phyloP scores from a whole-genome alignment of 208 protist species.

The Trypanosoma melophagium region DNA sequence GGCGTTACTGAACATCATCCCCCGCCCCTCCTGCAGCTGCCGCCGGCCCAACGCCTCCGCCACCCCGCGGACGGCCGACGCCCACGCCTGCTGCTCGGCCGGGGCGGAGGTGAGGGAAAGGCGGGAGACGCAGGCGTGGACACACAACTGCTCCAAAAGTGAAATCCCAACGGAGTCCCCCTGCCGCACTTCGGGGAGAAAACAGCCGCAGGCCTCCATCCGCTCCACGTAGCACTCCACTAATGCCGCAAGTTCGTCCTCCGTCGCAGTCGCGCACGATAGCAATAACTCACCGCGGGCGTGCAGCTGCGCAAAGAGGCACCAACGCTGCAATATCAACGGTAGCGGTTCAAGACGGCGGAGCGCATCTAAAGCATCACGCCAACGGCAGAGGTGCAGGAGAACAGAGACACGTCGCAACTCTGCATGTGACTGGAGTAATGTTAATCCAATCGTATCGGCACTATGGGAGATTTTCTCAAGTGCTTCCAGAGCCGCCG shows the following conservation, averaged over 20 bases:
- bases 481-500: constrained; percentile 27
- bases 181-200: constrained; percentile 16
- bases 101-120: neutral
- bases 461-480: constrained; percentile 34
- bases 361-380: constrained; percentile 20
- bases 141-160: constrained; percentile 25
- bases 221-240: constrained; percentile 12
- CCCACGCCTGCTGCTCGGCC: constrained; percentile 12
- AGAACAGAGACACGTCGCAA: constrained; percentile 22
- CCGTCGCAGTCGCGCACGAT: constrained; percentile 3
- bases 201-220: constrained; percentile 29
- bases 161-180: constrained; percentile 26
- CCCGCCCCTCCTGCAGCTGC: constrained; percentile 29
- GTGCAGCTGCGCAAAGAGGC: constrained; percentile 19
- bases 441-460: constrained; percentile 44
- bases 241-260: constrained; percentile 13
- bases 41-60: constrained; percentile 3
- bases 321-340: constrained; percentile 16
- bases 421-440: constrained; percentile 9
- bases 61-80: neutral
- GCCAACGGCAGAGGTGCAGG: constrained; percentile 21
- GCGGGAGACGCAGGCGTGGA: constrained; percentile 20
- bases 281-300: constrained; percentile 22
- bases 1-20: constrained; percentile 21
- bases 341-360: constrained; percentile 5